Evolutionary conservation across 768 basidiomycete species (phyloP).

Genomic region (Lactifluus echinatus): DNA sequence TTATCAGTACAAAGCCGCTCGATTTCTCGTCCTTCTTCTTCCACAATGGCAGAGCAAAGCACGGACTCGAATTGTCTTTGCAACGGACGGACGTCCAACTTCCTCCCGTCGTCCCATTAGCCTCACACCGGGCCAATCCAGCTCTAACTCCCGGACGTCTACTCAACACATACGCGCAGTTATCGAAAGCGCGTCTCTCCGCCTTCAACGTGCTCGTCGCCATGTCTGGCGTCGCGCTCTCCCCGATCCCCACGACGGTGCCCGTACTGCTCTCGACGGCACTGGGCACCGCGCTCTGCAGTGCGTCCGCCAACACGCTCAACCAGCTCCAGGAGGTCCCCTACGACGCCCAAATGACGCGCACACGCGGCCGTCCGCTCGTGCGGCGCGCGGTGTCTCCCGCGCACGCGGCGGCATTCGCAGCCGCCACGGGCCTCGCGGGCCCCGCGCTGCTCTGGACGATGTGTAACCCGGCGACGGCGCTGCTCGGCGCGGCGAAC

Average conservation of each 20-base stretch:
- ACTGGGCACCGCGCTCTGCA: slow-evolving; percentile 81
- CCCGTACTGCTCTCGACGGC: slow-evolving; percentile 83
- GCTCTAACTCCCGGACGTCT: slow-evolving; percentile 43
- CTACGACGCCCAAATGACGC: slow-evolving; percentile 92
- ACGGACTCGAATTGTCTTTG: background rate
- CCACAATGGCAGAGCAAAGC: background rate
- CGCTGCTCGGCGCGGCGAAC: slow-evolving; percentile 73
- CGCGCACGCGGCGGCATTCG: slow-evolving; percentile 77
- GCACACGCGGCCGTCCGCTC: slow-evolving; percentile 82
- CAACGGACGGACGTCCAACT: background rate
- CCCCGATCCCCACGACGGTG: slow-evolving; percentile 75
- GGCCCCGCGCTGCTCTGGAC: slow-evolving; percentile 73
- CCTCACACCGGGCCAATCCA: slow-evolving; percentile 23
- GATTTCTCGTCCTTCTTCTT: slow-evolving; percentile 16
- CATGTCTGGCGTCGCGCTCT: slow-evolving; percentile 88
- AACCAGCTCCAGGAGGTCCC: slow-evolving; percentile 95
- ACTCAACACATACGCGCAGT: slow-evolving; percentile 62
- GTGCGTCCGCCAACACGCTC: slow-evolving; percentile 87
- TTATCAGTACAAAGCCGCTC: background rate
- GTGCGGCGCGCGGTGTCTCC: slow-evolving; percentile 80
- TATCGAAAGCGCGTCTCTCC: slow-evolving; percentile 80
- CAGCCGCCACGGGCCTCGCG: slow-evolving; percentile 59
- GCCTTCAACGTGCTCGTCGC: slow-evolving; percentile 80
- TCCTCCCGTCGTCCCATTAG: slow-evolving; percentile 13
- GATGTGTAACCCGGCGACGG: slow-evolving; percentile 82